phyloP scores from a whole-genome alignment of 2,329 filamentous ascomycete genomes.

The Emmonsiellopsis sp. region DNA sequence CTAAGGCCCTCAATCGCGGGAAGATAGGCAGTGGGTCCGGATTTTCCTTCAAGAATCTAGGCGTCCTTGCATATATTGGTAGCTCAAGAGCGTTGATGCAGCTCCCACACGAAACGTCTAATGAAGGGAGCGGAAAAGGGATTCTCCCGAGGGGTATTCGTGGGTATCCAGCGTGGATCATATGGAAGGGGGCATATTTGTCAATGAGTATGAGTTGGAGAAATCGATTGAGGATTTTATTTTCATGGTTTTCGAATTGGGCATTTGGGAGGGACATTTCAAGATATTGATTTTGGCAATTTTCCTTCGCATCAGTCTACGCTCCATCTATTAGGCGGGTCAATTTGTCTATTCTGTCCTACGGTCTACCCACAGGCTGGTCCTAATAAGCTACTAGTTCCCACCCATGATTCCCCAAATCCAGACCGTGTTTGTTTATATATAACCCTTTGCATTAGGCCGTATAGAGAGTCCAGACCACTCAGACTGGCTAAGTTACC shows the following conservation, averaged over 20 bases:
- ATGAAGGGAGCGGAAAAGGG: conserved; percentile 13
- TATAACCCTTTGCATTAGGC: too few relatives aligned
- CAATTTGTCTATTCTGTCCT: too few relatives aligned
- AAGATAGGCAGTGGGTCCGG: conserved; percentile 24
- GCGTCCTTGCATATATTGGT: conserved; percentile 51
- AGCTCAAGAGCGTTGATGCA: conserved; percentile 50
- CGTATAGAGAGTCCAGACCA: too few relatives aligned
- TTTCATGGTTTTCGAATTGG: conserved; percentile 34
- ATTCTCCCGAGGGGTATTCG: conserved; percentile 29
- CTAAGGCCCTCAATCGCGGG: conserved; percentile 43
- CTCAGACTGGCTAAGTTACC: too few relatives aligned
- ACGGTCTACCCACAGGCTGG: too few relatives aligned
- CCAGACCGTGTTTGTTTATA: too few relatives aligned
- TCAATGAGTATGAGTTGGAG: conserved; percentile 40
- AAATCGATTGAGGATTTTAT: conserved; percentile 31
- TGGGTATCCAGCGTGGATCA: conserved; percentile 30
- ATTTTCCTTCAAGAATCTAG: conserved; percentile 49
- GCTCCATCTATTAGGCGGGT: too few relatives aligned
- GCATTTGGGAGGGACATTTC: conserved; percentile 37
- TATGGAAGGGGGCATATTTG: conserved; percentile 37
- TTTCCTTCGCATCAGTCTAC: too few relatives aligned
- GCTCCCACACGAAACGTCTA: conserved; percentile 22
- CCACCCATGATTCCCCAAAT: too few relatives aligned
- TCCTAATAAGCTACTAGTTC: too few relatives aligned
- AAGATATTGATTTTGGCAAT: conserved; percentile 23